Evolutionary conservation across 2,329 filamentous ascomycete genomes (phyloP).

Genomic region (Stenocarpella maydis): DNA sequence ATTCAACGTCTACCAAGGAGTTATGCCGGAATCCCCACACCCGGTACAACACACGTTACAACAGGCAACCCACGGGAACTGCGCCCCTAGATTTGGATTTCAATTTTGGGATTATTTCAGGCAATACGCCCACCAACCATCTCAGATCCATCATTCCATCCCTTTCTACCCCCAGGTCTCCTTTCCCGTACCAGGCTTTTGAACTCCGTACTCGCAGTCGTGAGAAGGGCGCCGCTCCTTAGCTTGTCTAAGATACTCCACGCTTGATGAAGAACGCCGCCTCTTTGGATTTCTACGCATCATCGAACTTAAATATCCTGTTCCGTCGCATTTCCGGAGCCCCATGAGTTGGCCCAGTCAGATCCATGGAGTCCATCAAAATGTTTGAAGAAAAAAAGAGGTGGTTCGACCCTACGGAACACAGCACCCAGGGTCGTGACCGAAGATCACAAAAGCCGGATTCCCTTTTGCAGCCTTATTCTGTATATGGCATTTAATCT

Average conservation of each 20-base stretch:
- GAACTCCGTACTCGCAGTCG: constrained; percentile 2
- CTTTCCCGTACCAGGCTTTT: constrained; percentile 42
- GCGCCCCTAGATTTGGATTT: constrained; percentile 57
- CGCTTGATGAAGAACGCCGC: not conserved
- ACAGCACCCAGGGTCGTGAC: constrained; percentile 2
- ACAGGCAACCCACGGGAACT: constrained; percentile 41
- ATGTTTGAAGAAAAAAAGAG: not conserved
- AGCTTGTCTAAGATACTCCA: not conserved
- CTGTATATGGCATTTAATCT: constrained; percentile 23
- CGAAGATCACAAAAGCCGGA: constrained; percentile 17
- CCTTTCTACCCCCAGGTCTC: constrained; percentile 63
- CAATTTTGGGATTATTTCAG: constrained; percentile 61
- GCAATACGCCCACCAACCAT: constrained; percentile 58
- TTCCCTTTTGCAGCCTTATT: constrained; percentile 26
- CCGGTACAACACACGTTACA: constrained; percentile 44
- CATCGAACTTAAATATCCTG: too few relatives aligned
- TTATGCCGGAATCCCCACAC: constrained; percentile 48
- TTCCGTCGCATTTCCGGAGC: not conserved
- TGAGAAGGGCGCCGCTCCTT: not conserved
- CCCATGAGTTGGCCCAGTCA: not conserved
- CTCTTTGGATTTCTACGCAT: not conserved
- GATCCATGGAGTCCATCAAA: not conserved
- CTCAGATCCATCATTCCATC: constrained; percentile 57
- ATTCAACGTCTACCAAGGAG: constrained; percentile 55
- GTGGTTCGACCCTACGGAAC: not conserved